Evolutionary conservation across 768 basidiomycete genomes (phyloP).

Genomic region (Psilocybe cubensis): DNA sequence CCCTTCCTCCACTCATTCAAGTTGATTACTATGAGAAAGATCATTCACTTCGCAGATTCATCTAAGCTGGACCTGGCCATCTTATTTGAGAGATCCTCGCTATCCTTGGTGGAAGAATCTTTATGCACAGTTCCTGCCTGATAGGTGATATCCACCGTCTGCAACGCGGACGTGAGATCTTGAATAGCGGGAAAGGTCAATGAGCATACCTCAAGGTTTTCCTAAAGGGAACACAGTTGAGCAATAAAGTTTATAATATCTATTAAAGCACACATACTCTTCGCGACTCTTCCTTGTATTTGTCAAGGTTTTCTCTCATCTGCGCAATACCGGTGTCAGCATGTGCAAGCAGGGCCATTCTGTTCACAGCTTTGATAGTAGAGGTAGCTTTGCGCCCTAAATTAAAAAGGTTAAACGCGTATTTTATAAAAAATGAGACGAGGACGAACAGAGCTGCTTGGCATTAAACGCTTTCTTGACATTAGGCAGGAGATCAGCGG

Average conservation of each 20-base stretch:
- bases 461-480: conserved; percentile 92
- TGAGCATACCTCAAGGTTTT: conserved; percentile 24
- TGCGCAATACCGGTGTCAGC: conserved; percentile 47
- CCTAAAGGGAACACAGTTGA: conserved; percentile 8
- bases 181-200: background rate
- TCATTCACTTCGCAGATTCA: background rate
- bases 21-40: background rate
- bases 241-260: background rate
- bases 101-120: conserved; percentile 19
- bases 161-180: conserved; percentile 26
- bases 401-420: conserved; percentile 2
- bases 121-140: conserved; percentile 38
- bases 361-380: conserved; percentile 83
- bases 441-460: conserved; percentile 74
- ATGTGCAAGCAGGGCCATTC: conserved; percentile 67
- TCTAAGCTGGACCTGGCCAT: conserved; percentile 33
- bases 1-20: too few species aligned
- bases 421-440: background rate
- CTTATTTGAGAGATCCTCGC: conserved; percentile 30
- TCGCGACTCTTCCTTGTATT: conserved; percentile 84
- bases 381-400: conserved; percentile 88
- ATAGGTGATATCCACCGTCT: conserved; percentile 48
- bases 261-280: conserved; percentile 32
- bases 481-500: conserved; percentile 82
- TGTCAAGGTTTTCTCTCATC: conserved; percentile 60